Evolutionary conservation across 202 grass and related monocot genomes (phyloP).

Genomic region (Panicum hallii): DNA sequence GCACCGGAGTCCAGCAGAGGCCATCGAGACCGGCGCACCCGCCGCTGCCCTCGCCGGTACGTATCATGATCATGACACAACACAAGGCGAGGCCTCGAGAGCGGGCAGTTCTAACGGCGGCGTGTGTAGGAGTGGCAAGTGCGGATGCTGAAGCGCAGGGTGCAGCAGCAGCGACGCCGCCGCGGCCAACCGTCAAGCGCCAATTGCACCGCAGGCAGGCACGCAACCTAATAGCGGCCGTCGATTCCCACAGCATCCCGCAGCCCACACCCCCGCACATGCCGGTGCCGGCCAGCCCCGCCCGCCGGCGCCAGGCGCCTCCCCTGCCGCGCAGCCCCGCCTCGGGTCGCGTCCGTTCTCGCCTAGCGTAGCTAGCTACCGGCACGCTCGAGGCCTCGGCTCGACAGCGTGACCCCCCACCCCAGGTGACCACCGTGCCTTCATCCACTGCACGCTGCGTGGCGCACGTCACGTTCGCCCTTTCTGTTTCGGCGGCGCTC

Average conservation of each 20-base stretch:
- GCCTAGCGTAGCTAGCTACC: not conserved
- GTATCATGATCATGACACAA: not conserved
- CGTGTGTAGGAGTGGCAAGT: no score
- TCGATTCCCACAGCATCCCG: not conserved
- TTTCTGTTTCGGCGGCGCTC: not conserved
- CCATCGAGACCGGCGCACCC: not conserved
- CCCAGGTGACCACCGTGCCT: no score
- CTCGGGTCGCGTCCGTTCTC: slow-evolving; percentile 6
- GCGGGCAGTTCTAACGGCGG: not conserved
- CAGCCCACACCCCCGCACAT: no score
- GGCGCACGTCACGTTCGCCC: not conserved
- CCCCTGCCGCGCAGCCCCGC: no score
- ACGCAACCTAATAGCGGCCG: slow-evolving; percentile 35
- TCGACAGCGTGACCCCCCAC: no score
- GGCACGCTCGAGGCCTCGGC: not conserved
- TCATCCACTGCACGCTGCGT: not conserved
- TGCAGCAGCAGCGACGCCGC: not conserved
- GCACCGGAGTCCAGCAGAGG: not conserved
- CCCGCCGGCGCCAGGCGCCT: no score
- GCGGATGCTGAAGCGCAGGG: not conserved
- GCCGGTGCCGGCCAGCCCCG: no score
- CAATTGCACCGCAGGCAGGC: not conserved
- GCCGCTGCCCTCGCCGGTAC: not conserved
- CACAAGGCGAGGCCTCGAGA: not conserved
- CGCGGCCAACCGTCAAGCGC: slow-evolving; percentile 13